Percentiles rank a stretch among this genome's conserved stretches.
These are phyloP conservation scores for Yamadazyma triangularis DNA, from an alignment of 1,139 yeast genomes.

Conservation along the genomic window DNA sequence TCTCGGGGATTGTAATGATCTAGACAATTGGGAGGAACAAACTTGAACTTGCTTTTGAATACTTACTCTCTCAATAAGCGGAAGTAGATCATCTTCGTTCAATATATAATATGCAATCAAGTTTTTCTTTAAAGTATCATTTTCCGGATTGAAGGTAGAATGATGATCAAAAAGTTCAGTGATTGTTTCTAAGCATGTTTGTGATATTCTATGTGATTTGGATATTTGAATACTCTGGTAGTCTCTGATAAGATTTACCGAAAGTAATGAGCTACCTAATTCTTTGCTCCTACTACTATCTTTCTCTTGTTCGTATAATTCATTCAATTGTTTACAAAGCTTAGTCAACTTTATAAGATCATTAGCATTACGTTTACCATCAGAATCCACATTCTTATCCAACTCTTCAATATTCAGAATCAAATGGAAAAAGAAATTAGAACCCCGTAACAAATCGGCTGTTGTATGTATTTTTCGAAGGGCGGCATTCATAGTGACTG, in stretches of 20 bases:
- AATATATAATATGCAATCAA: slow-evolving; percentile 33
- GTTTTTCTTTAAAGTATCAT: slow-evolving; percentile 20
- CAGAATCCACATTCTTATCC: slow-evolving; percentile 11
- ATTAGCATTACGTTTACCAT: slow-evolving; percentile 8
- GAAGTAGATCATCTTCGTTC: slow-evolving; percentile 20
- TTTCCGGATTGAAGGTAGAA: slow-evolving; percentile 19
- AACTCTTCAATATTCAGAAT: slow-evolving; percentile 55
- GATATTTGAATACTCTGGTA: slow-evolving; percentile 22
- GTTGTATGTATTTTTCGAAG: slow-evolving; percentile 68
- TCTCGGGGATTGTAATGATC: slow-evolving; percentile 40
- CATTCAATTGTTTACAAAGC: slow-evolving; percentile 23
- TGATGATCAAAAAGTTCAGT: slow-evolving; percentile 27
- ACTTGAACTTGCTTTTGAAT: slow-evolving; percentile 27
- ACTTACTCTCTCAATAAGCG: slow-evolving; percentile 27
- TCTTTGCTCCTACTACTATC: slow-evolving; percentile 7
- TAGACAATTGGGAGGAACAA: slow-evolving; percentile 26
- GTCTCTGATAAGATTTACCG: slow-evolving; percentile 28
- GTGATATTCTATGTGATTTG: slow-evolving; percentile 19
- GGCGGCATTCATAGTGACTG: slow-evolving; percentile 56
- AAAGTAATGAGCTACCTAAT: slow-evolving; percentile 12
- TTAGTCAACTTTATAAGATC: slow-evolving; percentile 30
- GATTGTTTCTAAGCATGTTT: slow-evolving; percentile 20
- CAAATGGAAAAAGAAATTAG: slow-evolving; percentile 62
- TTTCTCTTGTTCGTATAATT: slow-evolving; percentile 17
- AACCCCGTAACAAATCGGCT: slow-evolving; percentile 60